Evolutionary conservation across 768 basidiomycete species (phyloP).

Genomic region (Russula brevipes): DNA sequence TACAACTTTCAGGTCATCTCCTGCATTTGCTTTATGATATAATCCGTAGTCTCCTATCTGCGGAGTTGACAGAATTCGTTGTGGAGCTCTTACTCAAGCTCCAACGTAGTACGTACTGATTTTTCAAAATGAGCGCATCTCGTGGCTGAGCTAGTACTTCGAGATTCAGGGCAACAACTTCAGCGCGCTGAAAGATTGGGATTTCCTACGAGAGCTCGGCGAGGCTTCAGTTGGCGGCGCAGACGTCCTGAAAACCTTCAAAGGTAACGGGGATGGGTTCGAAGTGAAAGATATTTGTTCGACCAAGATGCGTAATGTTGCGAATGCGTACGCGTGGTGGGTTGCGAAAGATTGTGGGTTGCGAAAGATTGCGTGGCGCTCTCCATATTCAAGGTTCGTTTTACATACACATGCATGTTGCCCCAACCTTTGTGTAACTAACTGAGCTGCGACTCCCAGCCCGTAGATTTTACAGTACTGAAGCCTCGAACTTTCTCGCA

Average conservation of each 20-base stretch:
- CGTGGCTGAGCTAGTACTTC: neutral
- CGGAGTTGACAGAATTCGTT: conserved; percentile 64
- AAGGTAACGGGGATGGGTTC: conserved; percentile 42
- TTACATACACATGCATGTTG: neutral
- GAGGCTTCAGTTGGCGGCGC: conserved; percentile 77
- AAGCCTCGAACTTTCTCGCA: conserved; percentile 63
- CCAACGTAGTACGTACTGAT: conserved; percentile 55
- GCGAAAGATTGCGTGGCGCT: conserved; percentile 67
- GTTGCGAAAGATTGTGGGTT: too few relatives aligned
- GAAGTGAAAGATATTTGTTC: conserved; percentile 52
- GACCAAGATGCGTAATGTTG: conserved; percentile 63
- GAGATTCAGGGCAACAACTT: conserved; percentile 90
- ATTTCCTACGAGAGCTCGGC: conserved; percentile 88
- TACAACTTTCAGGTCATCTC: conserved; percentile 97
- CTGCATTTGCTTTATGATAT: conserved; percentile 87
- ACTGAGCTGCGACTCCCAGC: conserved; percentile 40
- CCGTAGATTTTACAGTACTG: conserved; percentile 78
- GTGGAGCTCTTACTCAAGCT: conserved; percentile 88
- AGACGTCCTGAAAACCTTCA: conserved; percentile 68
- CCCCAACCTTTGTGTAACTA: neutral
- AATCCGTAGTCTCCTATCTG: conserved; percentile 65
- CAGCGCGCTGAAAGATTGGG: conserved; percentile 93
- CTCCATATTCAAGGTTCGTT: conserved; percentile 72
- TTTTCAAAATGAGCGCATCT: neutral
- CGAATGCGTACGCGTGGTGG: conserved; percentile 89